Evolutionary conservation across 169 alveolate genomes (phyloP).

Genomic region (Babesia caballi): DNA sequence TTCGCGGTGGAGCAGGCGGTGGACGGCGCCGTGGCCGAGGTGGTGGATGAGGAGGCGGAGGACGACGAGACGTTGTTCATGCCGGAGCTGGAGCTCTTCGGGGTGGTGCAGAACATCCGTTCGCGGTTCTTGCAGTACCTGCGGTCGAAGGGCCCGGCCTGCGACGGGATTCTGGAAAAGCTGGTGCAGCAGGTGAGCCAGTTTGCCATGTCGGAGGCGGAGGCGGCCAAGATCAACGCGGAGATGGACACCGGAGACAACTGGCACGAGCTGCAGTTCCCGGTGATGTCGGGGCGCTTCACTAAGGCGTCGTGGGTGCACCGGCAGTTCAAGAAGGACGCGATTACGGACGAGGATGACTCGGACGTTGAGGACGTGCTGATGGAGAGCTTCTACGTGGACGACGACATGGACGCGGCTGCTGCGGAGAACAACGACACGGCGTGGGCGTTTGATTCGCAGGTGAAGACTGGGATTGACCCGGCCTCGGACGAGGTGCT

Average conservation of each 20-base stretch:
- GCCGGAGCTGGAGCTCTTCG: slow-evolving; percentile 63
- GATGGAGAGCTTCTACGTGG: slow-evolving; percentile 58
- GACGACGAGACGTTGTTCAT: slow-evolving; percentile 51
- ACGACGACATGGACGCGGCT: slow-evolving; percentile 46
- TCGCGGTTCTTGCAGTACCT: slow-evolving; percentile 26
- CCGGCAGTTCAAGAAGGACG: slow-evolving; percentile 3
- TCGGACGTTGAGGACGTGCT: slow-evolving; percentile 55
- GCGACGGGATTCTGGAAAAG: slow-evolving; percentile 30
- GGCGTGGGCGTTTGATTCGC: slow-evolving; percentile 58
- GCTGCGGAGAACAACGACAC: slow-evolving; percentile 11
- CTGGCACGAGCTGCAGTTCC: slow-evolving; percentile 58
- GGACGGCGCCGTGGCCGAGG: not conserved
- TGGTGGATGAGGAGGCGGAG: slow-evolving; percentile 27
- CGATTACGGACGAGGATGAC: slow-evolving; percentile 7
- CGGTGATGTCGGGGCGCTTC: slow-evolving; percentile 51
- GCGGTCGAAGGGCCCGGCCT: slow-evolving; percentile 32
- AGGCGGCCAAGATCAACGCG: not conserved
- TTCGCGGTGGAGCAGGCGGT: slow-evolving; percentile 41
- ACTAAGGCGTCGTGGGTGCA: slow-evolving; percentile 55
- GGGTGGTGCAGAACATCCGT: slow-evolving; percentile 46
- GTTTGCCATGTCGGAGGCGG: slow-evolving; percentile 43
- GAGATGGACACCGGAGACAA: slow-evolving; percentile 8
- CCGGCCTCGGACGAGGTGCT: not conserved
- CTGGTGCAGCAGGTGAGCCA: slow-evolving; percentile 54
- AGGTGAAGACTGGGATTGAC: slow-evolving; percentile 30